phyloP scores from a whole-genome alignment of 2,329 filamentous ascomycete genomes.

The Westerdykella ornata region DNA sequence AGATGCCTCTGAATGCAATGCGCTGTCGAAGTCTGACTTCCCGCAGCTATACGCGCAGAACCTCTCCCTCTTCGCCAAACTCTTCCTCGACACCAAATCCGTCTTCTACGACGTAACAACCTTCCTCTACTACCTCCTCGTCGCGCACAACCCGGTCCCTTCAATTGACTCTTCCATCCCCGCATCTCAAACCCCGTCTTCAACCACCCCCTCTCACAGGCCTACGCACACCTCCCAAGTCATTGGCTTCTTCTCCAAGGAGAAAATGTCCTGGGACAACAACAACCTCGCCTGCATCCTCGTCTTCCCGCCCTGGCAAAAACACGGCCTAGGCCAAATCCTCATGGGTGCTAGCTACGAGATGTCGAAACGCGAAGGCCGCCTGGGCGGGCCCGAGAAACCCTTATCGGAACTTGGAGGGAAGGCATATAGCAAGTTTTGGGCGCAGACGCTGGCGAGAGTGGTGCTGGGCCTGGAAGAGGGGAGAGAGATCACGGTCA shows the following conservation, averaged over 20 bases:
- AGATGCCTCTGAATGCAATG: not conserved
- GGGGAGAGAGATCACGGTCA: constrained; percentile 55
- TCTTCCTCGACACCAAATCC: constrained; percentile 96
- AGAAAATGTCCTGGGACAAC: constrained; percentile 98
- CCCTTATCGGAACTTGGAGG: constrained; percentile 80
- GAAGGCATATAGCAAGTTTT: constrained; percentile 77
- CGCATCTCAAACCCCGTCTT: not conserved
- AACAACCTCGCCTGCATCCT: constrained; percentile 97
- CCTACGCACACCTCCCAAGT: constrained; percentile 46
- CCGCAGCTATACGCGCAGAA: constrained; percentile 77
- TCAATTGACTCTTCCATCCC: constrained; percentile 21
- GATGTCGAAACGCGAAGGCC: constrained; percentile 72
- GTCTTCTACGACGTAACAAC: constrained; percentile 95
- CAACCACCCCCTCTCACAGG: constrained; percentile 3
- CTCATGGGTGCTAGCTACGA: constrained; percentile 93
- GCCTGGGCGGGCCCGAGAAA: constrained; percentile 88
- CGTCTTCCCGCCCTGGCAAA: constrained; percentile 92
- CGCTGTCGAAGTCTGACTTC: not conserved
- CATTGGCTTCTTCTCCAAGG: constrained; percentile 96
- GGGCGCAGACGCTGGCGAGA: constrained; percentile 77
- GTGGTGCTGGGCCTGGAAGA: constrained; percentile 44
- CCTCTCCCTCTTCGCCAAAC: constrained; percentile 88
- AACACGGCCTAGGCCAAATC: constrained; percentile 77
- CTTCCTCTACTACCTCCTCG: constrained; percentile 90
- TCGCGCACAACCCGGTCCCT: constrained; percentile 55